Evolutionary conservation across 2,329 filamentous ascomycete genomes (phyloP), one percentile per base, ranked within the genome.

Genomic region (Aureobasidium sp.): DNA sequence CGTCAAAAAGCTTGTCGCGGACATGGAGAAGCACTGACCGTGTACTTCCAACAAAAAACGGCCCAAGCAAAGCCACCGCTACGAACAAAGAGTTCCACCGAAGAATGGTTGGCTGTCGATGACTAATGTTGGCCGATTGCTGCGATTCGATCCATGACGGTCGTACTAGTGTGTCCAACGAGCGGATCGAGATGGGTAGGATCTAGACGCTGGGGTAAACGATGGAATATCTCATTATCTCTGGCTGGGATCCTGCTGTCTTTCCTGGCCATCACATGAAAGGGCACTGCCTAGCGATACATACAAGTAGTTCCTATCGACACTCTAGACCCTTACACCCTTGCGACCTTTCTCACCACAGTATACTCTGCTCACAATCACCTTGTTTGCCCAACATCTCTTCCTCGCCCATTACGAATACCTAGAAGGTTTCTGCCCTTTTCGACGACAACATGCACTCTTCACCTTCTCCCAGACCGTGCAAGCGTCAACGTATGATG

Each of bases 31-130:
- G 57, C 57, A 59, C 36, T 41, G 57, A 30, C 57, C 44, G 42
- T 30, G 42, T 59, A 32, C 57, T 59, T 59, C 57, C 54, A 59
- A 59, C 57, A 59, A 59, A 59, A 59, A 59, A 59, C 57, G 57
- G 57, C 32, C 44, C 32, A 59, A 48, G 55, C 44, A 50, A 59
- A 59, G 54, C 57, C 57, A 42, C 57, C 21, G 45, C 25, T 37
- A 21, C 25, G 45, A 32, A 59, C 57, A 59, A 59, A 59, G 57
- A 42, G 16, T 36, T 27, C 14, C 30, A 45, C 5, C 36, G 11
- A 50, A 14, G 37, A 59, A 50, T 59, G 57, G 57, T 59, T 50
- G 57, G 44, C 57, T 34, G 1, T 42, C 45, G 45, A 59, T 59
- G 57, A 59, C 57, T 59, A 59, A 59, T 42, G 57, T 34, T 27